These are phyloP conservation scores for Fonsecaea pugnacius DNA, from an alignment of 2,329 filamentous ascomycete genomes.

Conservation along the genomic window DNA sequence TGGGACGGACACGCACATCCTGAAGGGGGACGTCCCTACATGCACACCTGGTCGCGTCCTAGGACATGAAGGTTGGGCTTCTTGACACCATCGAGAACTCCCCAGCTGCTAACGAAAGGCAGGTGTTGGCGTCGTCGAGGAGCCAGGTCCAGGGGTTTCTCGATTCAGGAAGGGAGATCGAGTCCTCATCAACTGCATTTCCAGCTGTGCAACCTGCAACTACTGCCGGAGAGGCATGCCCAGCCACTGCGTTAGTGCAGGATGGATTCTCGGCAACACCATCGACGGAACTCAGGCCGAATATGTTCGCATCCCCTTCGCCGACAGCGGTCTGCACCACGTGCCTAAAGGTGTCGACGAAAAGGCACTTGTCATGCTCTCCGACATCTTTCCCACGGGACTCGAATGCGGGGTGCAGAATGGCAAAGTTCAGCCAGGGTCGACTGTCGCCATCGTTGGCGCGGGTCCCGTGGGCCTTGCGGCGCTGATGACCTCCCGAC, in stretches of 20 bases:
- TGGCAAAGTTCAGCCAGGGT: slow-evolving; percentile 57
- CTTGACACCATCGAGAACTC: neutral
- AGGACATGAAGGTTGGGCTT: slow-evolving; percentile 55
- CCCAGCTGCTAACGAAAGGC: neutral
- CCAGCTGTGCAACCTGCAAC: slow-evolving; percentile 56
- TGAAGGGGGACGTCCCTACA: slow-evolving; percentile 58
- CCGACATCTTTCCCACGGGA: slow-evolving; percentile 62
- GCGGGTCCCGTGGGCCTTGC: slow-evolving; percentile 62
- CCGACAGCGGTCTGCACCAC: slow-evolving; percentile 54
- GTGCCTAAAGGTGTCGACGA: slow-evolving; percentile 52
- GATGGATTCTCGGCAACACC: slow-evolving; percentile 60
- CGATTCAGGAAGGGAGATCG: slow-evolving; percentile 55
- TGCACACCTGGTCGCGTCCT: slow-evolving; percentile 53
- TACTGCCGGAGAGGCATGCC: slow-evolving; percentile 58
- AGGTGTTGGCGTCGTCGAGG: slow-evolving; percentile 54
- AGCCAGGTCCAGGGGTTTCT: slow-evolving; percentile 51
- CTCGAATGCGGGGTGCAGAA: slow-evolving; percentile 60
- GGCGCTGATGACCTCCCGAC: slow-evolving; percentile 57
- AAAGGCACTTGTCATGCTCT: slow-evolving; percentile 55
- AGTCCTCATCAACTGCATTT: slow-evolving; percentile 59
- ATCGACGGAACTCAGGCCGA: slow-evolving; percentile 63
- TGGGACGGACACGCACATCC: slow-evolving; percentile 62
- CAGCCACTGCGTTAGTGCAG: slow-evolving; percentile 59
- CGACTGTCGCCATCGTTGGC: slow-evolving; percentile 60
- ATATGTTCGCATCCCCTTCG: slow-evolving; percentile 59